Conservation (phyloP, 192 early-diverging fungal species). For the Anaeromyces robustus region DNA sequence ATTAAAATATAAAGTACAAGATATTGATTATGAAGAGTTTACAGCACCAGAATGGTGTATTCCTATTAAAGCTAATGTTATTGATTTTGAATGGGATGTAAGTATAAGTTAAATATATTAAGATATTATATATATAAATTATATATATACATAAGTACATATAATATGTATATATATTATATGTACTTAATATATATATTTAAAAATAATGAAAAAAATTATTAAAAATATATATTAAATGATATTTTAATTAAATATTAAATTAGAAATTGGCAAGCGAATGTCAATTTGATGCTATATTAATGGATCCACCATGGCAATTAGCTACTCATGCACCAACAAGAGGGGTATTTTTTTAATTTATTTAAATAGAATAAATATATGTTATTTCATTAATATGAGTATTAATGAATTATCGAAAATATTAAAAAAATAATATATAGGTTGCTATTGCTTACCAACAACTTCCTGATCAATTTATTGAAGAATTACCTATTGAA, state of each 20-base stretch:
- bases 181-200: no score
- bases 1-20: not conserved
- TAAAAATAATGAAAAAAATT: not conserved
- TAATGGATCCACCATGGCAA: conserved; percentile 97
- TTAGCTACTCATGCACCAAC: conserved; percentile 85
- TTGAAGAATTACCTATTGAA: conserved; percentile 76
- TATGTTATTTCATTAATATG: no score
- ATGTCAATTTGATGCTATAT: conserved; percentile 84
- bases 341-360: conserved; percentile 44
- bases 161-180: no score
- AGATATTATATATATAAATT: no score
- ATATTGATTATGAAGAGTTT: conserved; percentile 56
- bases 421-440: not conserved
- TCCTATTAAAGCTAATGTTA: conserved; percentile 87
- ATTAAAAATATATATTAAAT: not conserved
- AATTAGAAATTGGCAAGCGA: conserved; percentile 41
- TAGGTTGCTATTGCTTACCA: conserved; percentile 84
- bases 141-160: no score
- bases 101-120: no score
- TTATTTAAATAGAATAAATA: not conserved
- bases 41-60: conserved; percentile 85
- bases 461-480: conserved; percentile 84
- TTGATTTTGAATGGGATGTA: conserved; percentile 88
- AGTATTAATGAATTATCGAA: no score
- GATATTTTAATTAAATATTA: not conserved